Base-by-base conservation (phyloP, 768 basidiomycete species). In the Dioszegia hungarica region DNA sequence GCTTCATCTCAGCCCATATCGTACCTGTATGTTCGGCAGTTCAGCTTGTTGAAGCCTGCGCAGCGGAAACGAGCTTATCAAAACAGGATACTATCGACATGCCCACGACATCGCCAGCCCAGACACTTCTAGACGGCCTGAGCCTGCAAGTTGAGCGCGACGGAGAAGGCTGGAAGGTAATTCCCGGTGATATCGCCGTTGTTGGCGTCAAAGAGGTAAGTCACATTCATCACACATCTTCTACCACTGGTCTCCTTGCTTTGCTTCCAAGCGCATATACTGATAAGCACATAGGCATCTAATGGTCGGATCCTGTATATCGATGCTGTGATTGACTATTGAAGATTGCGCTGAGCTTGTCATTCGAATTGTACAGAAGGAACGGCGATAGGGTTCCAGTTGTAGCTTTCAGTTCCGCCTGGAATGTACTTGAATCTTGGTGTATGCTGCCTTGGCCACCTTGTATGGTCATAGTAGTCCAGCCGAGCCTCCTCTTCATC, bases 1-100 rank as follows among this genome's bases (percentile, higher is more conserved):
- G 80, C 48, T 94, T 90, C 88, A 81, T 93, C 0, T 83, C 84
- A 1, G 86, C 86, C 2, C 91, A 92, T 67, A 84, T 93, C 57
- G 82, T 94, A 51, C 87, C 89, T 5, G 90, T 91, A 70, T 60
- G 81, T 54, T 14, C 28, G 1, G 39, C 19, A n/a, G 10, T 22
- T 28, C 31, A 14, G 31, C 31, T n/a, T n/a, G n/a, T n/a, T n/a
- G n/a, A n/a, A n/a, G n/a, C n/a, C n/a, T n/a, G n/a, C n/a, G n/a
- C n/a, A n/a, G n/a, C n/a, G n/a, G 31, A 33, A 6, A 14, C 6
- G 31, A 33, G 5, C 38, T 24, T 28, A 24, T 29, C 6, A 15
- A 12, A 28, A 24, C 39, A 64, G 63, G 45, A 31, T 14, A 24
- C 51, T 15, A 40, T 62, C 31, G 33, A 55, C 14, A 20, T 58